Evolutionary conservation across 495 filamentous ascomycete species (phyloP).

Genomic region (Penicillium salamii): DNA sequence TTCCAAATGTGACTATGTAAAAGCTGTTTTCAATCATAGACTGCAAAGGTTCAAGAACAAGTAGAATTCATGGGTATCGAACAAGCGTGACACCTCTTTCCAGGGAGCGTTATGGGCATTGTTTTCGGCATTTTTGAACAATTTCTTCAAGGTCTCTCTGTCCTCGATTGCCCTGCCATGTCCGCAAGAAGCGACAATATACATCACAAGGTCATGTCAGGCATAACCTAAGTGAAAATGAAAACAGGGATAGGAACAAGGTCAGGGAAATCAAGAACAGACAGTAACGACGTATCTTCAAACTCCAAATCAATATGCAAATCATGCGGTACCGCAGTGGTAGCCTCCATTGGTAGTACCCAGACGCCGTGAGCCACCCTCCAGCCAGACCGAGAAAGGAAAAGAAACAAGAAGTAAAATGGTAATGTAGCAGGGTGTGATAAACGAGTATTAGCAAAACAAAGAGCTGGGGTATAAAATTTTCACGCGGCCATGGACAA

Average conservation of each 20-base stretch:
- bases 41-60: too few species aligned
- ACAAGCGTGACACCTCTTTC: conserved; percentile 21
- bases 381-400: conserved; percentile 19
- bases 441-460: conserved; percentile 10
- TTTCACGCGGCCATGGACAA: conserved; percentile 47
- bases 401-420: conserved; percentile 2
- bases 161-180: neutral
- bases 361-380: conserved; percentile 26
- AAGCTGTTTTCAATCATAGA: too few species aligned
- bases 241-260: conserved; percentile 2
- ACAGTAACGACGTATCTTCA: conserved; percentile 14
- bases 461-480: conserved; percentile 13
- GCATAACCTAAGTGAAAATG: conserved; percentile 2
- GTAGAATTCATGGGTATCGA: conserved; percentile 38
- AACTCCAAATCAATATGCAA: conserved; percentile 30
- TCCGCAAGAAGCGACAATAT: conserved; percentile 16
- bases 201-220: conserved; percentile 13
- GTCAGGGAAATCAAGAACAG: conserved; percentile 7
- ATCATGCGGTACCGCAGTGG: conserved; percentile 12
- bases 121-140: conserved; percentile 9
- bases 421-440: conserved; percentile 8
- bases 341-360: conserved; percentile 14
- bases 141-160: neutral
- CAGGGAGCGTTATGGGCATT: conserved; percentile 12
- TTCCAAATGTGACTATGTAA: neutral